These are phyloP conservation scores for Globisporangium spiculum DNA, from an alignment of 352 stramenopile species.

Conservation along the genomic window DNA sequence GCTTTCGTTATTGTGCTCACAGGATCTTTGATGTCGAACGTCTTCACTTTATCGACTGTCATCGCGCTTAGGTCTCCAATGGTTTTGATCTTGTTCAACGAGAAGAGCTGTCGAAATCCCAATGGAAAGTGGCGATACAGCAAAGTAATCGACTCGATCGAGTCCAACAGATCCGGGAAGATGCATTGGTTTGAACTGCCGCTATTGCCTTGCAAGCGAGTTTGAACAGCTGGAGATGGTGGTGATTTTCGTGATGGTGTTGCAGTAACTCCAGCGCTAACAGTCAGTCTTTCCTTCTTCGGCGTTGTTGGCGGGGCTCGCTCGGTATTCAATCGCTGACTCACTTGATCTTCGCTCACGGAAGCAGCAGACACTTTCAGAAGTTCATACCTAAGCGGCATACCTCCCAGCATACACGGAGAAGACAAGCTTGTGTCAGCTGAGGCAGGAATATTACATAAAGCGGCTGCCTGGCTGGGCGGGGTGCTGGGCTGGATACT, in stretches of 20 bases:
- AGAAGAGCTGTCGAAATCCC: constrained; percentile 50
- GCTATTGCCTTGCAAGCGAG: neutral
- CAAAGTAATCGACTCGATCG: constrained; percentile 42
- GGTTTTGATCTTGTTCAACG: constrained; percentile 67
- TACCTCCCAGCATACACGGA: constrained; percentile 12
- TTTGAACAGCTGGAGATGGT: neutral
- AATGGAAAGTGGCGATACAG: constrained; percentile 56
- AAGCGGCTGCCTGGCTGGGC: neutral
- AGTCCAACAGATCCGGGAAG: constrained; percentile 45
- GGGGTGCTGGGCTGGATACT: neutral
- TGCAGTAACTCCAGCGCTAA: neutral
- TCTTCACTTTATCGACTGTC: constrained; percentile 42
- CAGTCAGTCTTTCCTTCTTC: neutral
- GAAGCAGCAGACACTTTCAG: neutral
- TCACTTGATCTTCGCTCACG: neutral
- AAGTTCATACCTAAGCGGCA: neutral
- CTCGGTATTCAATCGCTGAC: neutral
- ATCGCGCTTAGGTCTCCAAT: constrained; percentile 64
- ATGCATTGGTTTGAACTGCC: constrained; percentile 26
- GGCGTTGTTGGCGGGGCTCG: constrained; percentile 8
- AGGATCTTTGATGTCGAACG: constrained; percentile 60
- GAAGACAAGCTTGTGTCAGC: constrained; percentile 14
- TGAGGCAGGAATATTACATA: neutral
- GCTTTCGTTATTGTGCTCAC: constrained; percentile 48
- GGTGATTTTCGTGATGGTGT: neutral